These are phyloP conservation scores for Kwoniella heveanensis DNA, from an alignment of 768 basidiomycete species.

Conservation along the genomic window DNA sequence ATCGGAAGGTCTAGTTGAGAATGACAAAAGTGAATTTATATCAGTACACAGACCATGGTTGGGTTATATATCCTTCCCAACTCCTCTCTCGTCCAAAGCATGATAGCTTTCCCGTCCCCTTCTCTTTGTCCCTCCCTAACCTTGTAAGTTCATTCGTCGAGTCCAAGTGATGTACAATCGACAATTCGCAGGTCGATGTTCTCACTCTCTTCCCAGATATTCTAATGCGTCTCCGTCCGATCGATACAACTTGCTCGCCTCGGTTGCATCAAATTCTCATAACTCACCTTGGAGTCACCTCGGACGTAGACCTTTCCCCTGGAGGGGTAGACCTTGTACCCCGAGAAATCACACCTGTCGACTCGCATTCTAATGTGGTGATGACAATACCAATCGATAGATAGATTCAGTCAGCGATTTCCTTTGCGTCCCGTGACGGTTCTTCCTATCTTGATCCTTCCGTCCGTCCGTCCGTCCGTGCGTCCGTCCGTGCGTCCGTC, in stretches of 20 bases:
- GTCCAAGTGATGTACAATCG: too few species aligned
- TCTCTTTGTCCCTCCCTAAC: too few species aligned
- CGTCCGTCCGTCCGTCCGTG: background rate
- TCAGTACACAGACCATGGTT: too few species aligned
- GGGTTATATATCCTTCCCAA: background rate
- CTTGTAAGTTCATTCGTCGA: too few species aligned
- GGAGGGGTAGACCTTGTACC: constrained; percentile 95
- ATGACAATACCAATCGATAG: background rate
- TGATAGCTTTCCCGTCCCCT: background rate
- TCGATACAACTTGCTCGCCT: too few species aligned
- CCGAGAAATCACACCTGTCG: constrained; percentile 98
- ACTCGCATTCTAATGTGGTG: constrained; percentile 65
- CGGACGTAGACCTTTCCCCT: constrained; percentile 95
- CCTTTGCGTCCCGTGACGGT: background rate
- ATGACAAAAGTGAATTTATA: background rate
- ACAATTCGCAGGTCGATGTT: too few species aligned
- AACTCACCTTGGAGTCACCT: constrained; percentile 86
- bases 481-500: background rate
- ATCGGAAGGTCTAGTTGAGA: constrained; percentile 80
- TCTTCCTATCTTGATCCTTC: background rate
- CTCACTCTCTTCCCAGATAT: too few species aligned
- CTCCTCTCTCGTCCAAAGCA: background rate
- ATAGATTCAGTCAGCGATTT: constrained; percentile 8
- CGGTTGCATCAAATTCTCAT: too few species aligned
- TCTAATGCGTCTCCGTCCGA: too few species aligned